A percentile compares a stretch with the other conserved stretches of the same genome.
phyloP scores from a whole-genome alignment of 2,329 filamentous ascomycete genomes.

The Furcasterigmium furcatum region DNA sequence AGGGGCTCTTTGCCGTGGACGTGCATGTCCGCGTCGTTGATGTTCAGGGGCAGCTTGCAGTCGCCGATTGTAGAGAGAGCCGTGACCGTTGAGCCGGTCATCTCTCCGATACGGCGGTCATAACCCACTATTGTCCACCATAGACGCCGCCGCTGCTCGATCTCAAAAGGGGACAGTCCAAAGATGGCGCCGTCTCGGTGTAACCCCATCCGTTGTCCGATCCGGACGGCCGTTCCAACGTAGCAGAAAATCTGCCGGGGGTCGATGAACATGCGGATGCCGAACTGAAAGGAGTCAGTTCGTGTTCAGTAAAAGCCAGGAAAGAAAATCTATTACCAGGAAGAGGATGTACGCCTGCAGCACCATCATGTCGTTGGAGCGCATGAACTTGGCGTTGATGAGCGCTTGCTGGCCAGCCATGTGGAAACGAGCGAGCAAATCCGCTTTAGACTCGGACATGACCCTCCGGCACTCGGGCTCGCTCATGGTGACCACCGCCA shows the following conservation, averaged over 20 bases:
- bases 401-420: constrained; percentile 61
- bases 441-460: constrained; percentile 49
- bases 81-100: constrained; percentile 57
- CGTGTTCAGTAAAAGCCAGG: neutral
- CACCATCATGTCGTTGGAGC: constrained; percentile 60
- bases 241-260: constrained; percentile 59
- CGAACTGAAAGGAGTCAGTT: constrained; percentile 17
- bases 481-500: constrained; percentile 55
- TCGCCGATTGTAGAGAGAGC: constrained; percentile 51
- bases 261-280: constrained; percentile 55
- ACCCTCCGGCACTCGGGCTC: constrained; percentile 48
- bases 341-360: constrained; percentile 68
- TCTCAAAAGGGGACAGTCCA: constrained; percentile 53
- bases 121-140: constrained; percentile 73
- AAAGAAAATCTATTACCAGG: constrained; percentile 43
- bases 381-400: constrained; percentile 64
- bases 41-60: constrained; percentile 56
- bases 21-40: constrained; percentile 59
- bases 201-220: constrained; percentile 67
- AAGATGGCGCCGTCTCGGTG: constrained; percentile 58
- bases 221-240: constrained; percentile 62
- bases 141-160: constrained; percentile 66
- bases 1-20: constrained; percentile 53
- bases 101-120: constrained; percentile 66
- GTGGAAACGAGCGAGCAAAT: constrained; percentile 51